phyloP scores from a whole-genome alignment of 306 rosid genomes.

The Malus fusca region DNA sequence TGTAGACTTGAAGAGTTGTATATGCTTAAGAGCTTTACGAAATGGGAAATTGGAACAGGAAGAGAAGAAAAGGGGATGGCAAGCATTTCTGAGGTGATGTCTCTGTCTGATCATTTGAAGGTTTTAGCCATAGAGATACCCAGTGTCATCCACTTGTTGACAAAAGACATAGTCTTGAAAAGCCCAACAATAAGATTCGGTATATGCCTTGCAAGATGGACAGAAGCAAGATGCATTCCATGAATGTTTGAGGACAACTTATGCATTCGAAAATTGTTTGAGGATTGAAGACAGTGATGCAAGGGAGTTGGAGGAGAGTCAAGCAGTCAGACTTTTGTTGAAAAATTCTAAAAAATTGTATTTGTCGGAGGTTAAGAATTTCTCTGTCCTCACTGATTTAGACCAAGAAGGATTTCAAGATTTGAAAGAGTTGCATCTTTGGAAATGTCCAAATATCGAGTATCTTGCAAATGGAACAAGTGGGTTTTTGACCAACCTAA shows the following conservation, averaged over 20 bases:
- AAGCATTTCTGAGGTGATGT: background rate
- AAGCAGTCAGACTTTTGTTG: background rate
- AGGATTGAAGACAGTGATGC: fast-evolving
- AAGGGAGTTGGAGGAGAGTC: background rate
- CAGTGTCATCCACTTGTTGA: too few species aligned
- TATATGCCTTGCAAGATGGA: too few species aligned
- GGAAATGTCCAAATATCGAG: fast-evolving
- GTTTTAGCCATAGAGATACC: fast-evolving
- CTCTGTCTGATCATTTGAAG: background rate
- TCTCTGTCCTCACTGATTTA: background rate
- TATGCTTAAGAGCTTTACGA: fast-evolving
- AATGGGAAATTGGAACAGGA: background rate
- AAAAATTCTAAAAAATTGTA: fast-evolving
- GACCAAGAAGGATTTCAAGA: background rate
- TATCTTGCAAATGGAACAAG: background rate
- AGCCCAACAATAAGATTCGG: background rate
- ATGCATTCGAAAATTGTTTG: background rate
- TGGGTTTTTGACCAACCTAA: background rate
- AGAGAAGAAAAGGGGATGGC: background rate
- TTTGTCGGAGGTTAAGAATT: fast-evolving
- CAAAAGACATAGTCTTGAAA: background rate
- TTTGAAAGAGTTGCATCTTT: fast-evolving
- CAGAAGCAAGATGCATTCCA: too few species aligned
- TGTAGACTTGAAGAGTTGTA: too few species aligned
- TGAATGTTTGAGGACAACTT: too few species aligned